Evolutionary conservation across 352 stramenopile genomes (phyloP), one percentile per base, ranked within the genome.

Genomic region (Phytophthora hybrid): DNA sequence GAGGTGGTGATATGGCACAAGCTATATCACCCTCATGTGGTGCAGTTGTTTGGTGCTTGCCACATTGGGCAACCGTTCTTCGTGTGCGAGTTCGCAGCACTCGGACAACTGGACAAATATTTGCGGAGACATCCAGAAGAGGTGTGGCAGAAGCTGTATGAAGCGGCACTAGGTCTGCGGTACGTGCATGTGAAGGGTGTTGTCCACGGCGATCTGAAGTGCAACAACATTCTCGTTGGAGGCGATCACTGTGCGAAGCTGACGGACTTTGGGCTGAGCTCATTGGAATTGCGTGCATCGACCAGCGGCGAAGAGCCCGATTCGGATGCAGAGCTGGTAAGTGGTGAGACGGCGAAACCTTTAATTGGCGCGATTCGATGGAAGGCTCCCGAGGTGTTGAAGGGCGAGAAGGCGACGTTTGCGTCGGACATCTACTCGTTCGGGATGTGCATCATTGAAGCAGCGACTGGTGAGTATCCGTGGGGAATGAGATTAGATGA

Each of bases 1-100:
- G 58, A 66, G 34, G 66, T 59, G 26, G 44, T 58, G 1, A 21
- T 49, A 5, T 73, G 58, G 51, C 34, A 62, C 59, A 34, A 29
- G 26, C 26, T 29, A 2, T 29, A 29, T 29, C 26, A 29, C 26
- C 26, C 37, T 46, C 37, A 46, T 4, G 37, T 46, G 37, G 37
- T 46, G 37, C 37, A 46, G 16, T 46, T 46, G 37, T 46, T 46
- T 46, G 37, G 37, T 14, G 37, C 37, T 11, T 46, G 37, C 5
- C 37, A 46, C 16, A 46, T 46, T 13, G 37, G 37, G 11, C 37
- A 46, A 14, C 37, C 37, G 7, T 69, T 76, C 11, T 53, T 73
- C 18, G 41, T 51, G 16, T 51, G 37, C 6, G 41, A 51, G n/a
- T 51, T 19, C 37, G 37, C 37, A 18, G 37, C 11, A 46, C 11